phyloP scores from a whole-genome alignment of 164 flowering plant species.

The Berberis thunbergii region DNA sequence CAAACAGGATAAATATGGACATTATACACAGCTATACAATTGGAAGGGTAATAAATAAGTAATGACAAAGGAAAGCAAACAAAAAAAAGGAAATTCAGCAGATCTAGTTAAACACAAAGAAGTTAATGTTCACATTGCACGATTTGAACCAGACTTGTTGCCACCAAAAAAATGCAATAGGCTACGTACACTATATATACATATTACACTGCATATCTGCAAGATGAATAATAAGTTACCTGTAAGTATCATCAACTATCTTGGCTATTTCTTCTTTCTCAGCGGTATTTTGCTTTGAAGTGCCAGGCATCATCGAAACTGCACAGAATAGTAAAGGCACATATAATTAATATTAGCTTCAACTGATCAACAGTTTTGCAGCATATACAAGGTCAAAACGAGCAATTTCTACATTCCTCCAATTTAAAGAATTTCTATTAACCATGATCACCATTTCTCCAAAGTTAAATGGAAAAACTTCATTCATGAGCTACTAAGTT shows the following conservation, averaged over 20 bases:
- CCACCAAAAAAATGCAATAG: neutral
- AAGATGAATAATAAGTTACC: conserved; percentile 29
- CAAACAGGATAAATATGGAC: neutral
- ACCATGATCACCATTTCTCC: no score
- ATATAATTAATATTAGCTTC: no score
- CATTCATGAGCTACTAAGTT: no score
- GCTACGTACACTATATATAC: neutral
- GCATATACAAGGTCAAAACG: no score
- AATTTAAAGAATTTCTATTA: no score
- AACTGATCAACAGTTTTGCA: no score
- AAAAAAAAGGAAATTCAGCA: neutral
- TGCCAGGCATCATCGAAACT: neutral
- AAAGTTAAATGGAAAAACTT: no score
- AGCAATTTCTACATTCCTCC: no score
- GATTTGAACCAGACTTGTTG: neutral
- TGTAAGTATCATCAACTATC: conserved; percentile 84
- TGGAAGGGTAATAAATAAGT: neutral
- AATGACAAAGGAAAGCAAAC: neutral
- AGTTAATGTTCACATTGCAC: neutral
- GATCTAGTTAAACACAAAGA: neutral
- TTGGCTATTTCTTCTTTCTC: conserved; percentile 74
- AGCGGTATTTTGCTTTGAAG: conserved; percentile 42
- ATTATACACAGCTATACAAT: neutral
- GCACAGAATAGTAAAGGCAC: no score
- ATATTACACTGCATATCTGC: neutral